Percentiles rank a stretch among this genome's conserved stretches.
phyloP scores from a whole-genome alignment of 148 eudicot species.

The Rhododendron vialii region DNA sequence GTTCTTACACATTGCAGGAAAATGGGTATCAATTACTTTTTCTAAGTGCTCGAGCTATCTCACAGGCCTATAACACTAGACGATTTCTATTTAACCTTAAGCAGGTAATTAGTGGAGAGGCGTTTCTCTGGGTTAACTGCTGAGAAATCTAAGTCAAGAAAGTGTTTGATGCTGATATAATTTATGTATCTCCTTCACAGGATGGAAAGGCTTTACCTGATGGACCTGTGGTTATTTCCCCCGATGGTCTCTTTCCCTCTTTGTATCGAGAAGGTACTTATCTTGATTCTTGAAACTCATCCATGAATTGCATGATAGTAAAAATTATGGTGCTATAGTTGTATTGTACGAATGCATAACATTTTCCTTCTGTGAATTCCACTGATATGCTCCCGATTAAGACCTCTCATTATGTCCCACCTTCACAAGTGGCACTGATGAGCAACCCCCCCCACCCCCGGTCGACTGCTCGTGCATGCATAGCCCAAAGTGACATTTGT shows the following conservation, averaged over 20 bases:
- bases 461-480: background rate
- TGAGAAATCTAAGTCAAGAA: background rate
- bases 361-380: background rate
- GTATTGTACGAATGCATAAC: background rate
- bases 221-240: slow-evolving; percentile 93
- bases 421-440: background rate
- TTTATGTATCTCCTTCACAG: slow-evolving; percentile 32
- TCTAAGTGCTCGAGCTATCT: slow-evolving; percentile 94
- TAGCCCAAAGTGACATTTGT: background rate
- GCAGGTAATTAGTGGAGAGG: slow-evolving; percentile 51
- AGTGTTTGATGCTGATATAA: background rate
- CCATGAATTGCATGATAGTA: background rate
- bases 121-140: background rate
- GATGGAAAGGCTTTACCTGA: slow-evolving; percentile 91
- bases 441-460: no score
- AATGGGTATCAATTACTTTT: slow-evolving; percentile 93
- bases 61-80: slow-evolving; percentile 82
- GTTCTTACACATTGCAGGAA: slow-evolving; percentile 54
- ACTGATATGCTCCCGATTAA: background rate
- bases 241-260: slow-evolving; percentile 98
- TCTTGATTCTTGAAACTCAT: background rate
- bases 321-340: background rate
- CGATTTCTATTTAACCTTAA: slow-evolving; percentile 82
- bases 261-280: slow-evolving; percentile 81
- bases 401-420: background rate